phyloP scores from a whole-genome alignment of 169 alveolate genomes.

The Babesia microti region DNA sequence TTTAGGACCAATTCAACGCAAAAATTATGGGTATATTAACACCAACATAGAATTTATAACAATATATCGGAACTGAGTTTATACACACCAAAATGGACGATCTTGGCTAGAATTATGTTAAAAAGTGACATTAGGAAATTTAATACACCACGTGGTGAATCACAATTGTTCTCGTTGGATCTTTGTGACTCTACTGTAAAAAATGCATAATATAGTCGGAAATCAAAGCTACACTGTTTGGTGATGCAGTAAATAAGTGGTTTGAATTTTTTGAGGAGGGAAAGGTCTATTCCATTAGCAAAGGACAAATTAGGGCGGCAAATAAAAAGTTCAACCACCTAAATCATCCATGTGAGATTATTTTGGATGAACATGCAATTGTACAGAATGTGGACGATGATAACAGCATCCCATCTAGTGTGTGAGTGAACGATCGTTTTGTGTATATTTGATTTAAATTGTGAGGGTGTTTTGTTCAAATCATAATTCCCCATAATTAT shows the following conservation, averaged over 20 bases:
- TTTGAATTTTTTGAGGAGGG: constrained; percentile 54
- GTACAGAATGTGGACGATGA: constrained; percentile 49
- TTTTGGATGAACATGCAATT: constrained; percentile 52
- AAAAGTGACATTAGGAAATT: constrained; percentile 26
- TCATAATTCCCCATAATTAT: too few relatives aligned
- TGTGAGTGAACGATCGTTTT: too few relatives aligned
- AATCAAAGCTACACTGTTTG: constrained; percentile 55
- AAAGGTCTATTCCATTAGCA: constrained; percentile 55
- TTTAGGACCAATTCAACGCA: too few relatives aligned
- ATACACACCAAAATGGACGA: constrained; percentile 45
- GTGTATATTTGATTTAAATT: too few relatives aligned
- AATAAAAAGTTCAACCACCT: constrained; percentile 53
- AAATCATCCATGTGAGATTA: constrained; percentile 52
- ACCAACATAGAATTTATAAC: too few relatives aligned
- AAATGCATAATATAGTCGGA: constrained; percentile 24
- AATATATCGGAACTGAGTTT: constrained; percentile 30
- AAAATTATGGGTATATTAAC: too few relatives aligned
- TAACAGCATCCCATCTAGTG: constrained; percentile 44
- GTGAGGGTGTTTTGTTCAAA: too few relatives aligned
- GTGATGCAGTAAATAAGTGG: constrained; percentile 67
- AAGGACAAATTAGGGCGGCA: constrained; percentile 55
- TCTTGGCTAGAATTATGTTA: constrained; percentile 30
- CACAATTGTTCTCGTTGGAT: constrained; percentile 39
- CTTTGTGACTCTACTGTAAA: constrained; percentile 27
- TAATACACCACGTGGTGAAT: constrained; percentile 45